Base-by-base conservation (phyloP, 306 rosid genomes). In the Cucurbita moschata region DNA sequence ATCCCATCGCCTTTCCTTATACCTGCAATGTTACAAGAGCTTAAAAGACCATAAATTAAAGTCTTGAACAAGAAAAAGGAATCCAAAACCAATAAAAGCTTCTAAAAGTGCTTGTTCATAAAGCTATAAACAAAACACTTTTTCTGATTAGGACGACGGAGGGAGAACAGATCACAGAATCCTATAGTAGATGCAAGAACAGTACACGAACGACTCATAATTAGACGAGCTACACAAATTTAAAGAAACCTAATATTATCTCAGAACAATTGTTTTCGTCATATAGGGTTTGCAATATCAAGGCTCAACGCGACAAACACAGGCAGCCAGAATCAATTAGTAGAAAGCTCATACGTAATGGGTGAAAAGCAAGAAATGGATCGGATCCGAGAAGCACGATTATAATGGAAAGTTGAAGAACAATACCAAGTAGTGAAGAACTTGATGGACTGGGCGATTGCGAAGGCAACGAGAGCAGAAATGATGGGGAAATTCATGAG, bases 1-100 rank as follows among this genome's bases (percentile, higher is more conserved):
- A 86, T 94, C 99, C 99, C 97, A 94, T 82, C 88, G 79, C 79
- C 81, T 89, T 82, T 94, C 97, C 80, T 83, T 91, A 81, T 85
- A 91, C 99, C 99, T 94, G 77, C 64, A 78, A 76, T 83, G 80
- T 76, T 57, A 78, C 66, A 68, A 78, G 86, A 73, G 63, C 72
- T 71, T 86, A 78, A 81, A 79, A 75, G 13, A 70, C 75, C 77
- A 74, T 71, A 74, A 80, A 76, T 35, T 60, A 11, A 60, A 60
- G 23, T 64, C 14, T 42, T 38, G 51, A 46, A 39, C 51, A 64
- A 64, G 26, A 44, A 40, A 60, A 60, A 59, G 35, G 37, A 60
- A 60, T 30, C 43, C 42, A 30, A 43, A 10, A 30, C 35, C 35
- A 30, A 30, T 30, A 30, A 35, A 60, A 35, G 19, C 43, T 37